Conservation (phyloP, 2,329 filamentous ascomycete species). For the Talaromyces rugulosus region DNA sequence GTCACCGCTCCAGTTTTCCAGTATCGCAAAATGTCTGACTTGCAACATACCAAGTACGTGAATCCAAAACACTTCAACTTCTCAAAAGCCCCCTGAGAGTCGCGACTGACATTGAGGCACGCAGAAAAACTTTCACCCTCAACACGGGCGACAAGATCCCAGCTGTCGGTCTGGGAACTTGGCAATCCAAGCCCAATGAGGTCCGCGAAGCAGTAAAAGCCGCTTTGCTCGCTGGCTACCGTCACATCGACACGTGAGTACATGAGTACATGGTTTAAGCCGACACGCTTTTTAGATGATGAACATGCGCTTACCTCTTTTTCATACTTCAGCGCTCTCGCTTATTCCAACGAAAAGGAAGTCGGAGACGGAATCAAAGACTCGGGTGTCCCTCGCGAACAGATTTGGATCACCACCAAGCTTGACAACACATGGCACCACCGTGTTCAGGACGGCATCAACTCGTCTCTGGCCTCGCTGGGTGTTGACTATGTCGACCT, state of each 20-base stretch:
- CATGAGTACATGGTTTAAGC: background rate
- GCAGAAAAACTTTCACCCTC: constrained; percentile 40
- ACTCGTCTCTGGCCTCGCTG: constrained; percentile 60
- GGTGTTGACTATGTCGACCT: constrained; percentile 66
- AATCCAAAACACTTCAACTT: background rate
- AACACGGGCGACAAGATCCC: constrained; percentile 49
- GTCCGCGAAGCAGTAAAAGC: constrained; percentile 47
- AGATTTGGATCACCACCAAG: constrained; percentile 68
- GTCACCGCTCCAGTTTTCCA: background rate
- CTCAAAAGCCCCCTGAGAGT: background rate
- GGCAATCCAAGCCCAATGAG: constrained; percentile 52
- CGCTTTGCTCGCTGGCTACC: constrained; percentile 49
- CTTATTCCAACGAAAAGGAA: constrained; percentile 63
- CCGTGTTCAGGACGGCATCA: constrained; percentile 58
- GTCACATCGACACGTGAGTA: constrained; percentile 52
- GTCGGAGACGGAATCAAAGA: constrained; percentile 64
- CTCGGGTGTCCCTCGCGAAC: constrained; percentile 60
- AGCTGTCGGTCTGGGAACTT: constrained; percentile 52
- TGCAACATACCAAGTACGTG: constrained; percentile 27
- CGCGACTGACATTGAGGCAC: background rate
- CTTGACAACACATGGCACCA: constrained; percentile 63
- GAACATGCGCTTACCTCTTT: background rate
- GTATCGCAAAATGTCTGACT: constrained; percentile 23
- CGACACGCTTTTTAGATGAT: background rate
- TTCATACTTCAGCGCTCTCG: constrained; percentile 26